Conservation (phyloP, 805 yeast species). For the Candida sonorensis region DNA sequence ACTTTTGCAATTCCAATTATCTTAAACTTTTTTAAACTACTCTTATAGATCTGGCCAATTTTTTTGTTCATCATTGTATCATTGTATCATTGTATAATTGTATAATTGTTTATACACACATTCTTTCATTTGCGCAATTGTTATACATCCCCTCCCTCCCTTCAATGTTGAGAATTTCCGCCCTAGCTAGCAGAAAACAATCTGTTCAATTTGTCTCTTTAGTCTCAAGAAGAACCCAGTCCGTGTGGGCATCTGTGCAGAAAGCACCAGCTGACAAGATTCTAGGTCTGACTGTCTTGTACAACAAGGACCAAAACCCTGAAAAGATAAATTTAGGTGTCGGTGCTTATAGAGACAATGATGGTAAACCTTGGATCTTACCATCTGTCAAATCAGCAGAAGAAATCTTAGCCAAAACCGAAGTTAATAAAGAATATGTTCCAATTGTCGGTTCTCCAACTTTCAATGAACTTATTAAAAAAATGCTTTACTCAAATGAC, state of each 20-base stretch:
- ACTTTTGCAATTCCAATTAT: too few species aligned
- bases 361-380: slow-evolving; percentile 84
- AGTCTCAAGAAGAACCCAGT: slow-evolving; percentile 16
- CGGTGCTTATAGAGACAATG: slow-evolving; percentile 89
- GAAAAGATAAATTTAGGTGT: slow-evolving; percentile 61
- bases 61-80: too few species aligned
- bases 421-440: slow-evolving; percentile 74
- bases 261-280: slow-evolving; percentile 83
- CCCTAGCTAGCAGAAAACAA: slow-evolving; percentile 10
- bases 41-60: too few species aligned
- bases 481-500: slow-evolving; percentile 67
- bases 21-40: too few species aligned
- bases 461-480: slow-evolving; percentile 60
- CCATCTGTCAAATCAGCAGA: slow-evolving; percentile 71
- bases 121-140: too few species aligned
- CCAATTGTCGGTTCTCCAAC: slow-evolving; percentile 75
- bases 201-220: slow-evolving; percentile 5
- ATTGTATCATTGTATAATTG: too few species aligned
- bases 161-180: slow-evolving; percentile 17
- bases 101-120: too few species aligned
- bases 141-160: too few species aligned
- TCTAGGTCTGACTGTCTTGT: slow-evolving; percentile 71
- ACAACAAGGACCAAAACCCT: slow-evolving; percentile 55
- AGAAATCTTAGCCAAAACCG: slow-evolving; percentile 35
- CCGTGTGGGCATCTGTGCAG: slow-evolving; percentile 24